Conservation (phyloP, 2,329 filamentous ascomycete genomes). For the Cryphonectria naterciae region DNA sequence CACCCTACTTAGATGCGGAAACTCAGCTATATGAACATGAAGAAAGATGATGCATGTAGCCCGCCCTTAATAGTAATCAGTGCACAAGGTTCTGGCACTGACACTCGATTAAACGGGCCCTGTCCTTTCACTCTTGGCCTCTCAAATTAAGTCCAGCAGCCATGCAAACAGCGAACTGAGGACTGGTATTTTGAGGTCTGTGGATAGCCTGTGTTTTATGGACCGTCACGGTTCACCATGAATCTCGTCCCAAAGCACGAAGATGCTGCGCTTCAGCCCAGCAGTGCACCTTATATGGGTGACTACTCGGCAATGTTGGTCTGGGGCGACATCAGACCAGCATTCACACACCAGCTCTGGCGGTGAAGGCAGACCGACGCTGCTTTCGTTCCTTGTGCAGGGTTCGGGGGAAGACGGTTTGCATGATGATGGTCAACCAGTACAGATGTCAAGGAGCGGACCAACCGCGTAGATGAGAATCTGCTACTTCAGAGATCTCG, state of each 20-base stretch:
- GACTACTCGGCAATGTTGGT: background rate
- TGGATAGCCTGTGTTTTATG: background rate
- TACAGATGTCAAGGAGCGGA: background rate
- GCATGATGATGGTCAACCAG: background rate
- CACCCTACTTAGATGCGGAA: too few species aligned
- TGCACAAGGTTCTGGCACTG: background rate
- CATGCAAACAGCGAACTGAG: background rate
- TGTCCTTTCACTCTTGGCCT: background rate
- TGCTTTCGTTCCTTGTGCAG: background rate
- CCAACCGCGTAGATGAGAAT: background rate
- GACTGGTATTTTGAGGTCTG: background rate
- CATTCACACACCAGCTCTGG: background rate
- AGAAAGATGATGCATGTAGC: background rate
- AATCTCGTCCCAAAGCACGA: background rate
- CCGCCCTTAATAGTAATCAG: background rate
- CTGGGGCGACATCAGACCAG: background rate
- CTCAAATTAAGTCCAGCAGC: background rate
- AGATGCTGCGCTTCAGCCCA: background rate
- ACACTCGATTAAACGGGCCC: background rate
- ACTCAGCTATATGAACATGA: background rate
- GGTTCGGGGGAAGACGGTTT: background rate
- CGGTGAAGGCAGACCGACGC: background rate
- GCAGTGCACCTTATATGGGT: background rate
- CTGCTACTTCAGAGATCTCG: background rate
- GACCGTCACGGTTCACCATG: background rate